phyloP scores from a whole-genome alignment of 768 basidiomycete species.

The Mycena leptocephala region DNA sequence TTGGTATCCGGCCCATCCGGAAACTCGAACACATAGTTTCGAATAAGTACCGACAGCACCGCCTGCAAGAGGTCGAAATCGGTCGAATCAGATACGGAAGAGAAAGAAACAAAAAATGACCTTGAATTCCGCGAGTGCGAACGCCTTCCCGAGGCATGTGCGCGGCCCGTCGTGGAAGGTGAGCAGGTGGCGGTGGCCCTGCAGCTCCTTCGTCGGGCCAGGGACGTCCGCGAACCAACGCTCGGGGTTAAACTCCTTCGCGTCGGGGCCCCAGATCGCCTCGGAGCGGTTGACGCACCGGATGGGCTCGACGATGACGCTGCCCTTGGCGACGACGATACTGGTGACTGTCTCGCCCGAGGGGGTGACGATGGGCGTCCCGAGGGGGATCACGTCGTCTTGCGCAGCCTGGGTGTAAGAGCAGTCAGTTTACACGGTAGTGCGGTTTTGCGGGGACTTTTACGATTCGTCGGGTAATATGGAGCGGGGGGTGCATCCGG shows the following conservation, averaged over 20 bases:
- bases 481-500: conserved; percentile 52
- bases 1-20: conserved; percentile 57
- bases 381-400: conserved; percentile 57
- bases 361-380: conserved; percentile 44
- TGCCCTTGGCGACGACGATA: conserved; percentile 55
- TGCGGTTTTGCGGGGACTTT: conserved; percentile 7
- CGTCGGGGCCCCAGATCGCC: conserved; percentile 60
- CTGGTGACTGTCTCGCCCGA: conserved; percentile 45
- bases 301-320: conserved; percentile 15
- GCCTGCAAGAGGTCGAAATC: conserved; percentile 50
- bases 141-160: conserved; percentile 52
- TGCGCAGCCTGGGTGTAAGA: conserved; percentile 44
- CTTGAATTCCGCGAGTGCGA: conserved; percentile 56
- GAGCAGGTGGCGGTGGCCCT: conserved; percentile 53
- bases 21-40: conserved; percentile 58
- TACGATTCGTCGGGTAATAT: conserved; percentile 44
- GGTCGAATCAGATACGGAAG: no score
- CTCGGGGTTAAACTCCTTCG: conserved; percentile 59
- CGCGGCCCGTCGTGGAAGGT: conserved; percentile 54
- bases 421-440: no score
- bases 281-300: conserved; percentile 56
- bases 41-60: conserved; percentile 61
- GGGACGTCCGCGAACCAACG: conserved; percentile 47
- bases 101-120: background rate
- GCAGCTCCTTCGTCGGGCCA: conserved; percentile 43